Conservation (phyloP, 2,329 filamentous ascomycete genomes). For the Aureobasidium sp. region DNA sequence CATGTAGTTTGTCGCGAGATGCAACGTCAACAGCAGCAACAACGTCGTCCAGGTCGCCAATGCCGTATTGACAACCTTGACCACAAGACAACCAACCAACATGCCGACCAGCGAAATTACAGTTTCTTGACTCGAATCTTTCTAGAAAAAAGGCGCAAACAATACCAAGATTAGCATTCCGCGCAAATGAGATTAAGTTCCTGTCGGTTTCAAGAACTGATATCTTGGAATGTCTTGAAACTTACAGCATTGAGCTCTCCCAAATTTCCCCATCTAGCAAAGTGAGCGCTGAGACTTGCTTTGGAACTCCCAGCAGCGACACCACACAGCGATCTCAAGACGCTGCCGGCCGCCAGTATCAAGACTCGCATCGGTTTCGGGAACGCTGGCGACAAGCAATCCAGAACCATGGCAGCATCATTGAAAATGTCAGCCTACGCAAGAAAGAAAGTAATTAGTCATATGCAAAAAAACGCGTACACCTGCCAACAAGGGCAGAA, state of each 20-base stretch:
- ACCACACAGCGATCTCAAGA: slow-evolving; percentile 65
- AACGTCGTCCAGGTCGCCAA: slow-evolving; percentile 65
- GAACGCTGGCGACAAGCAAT: slow-evolving; percentile 69
- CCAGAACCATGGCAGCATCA: slow-evolving; percentile 76
- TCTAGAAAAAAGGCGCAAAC: slow-evolving; percentile 30
- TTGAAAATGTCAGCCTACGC: slow-evolving; percentile 69
- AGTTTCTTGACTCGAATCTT: slow-evolving; percentile 93
- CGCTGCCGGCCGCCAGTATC: slow-evolving; percentile 51
- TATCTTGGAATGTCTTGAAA: slow-evolving; percentile 17
- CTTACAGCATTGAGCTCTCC: slow-evolving; percentile 79
- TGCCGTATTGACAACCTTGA: slow-evolving; percentile 63
- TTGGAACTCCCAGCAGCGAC: slow-evolving; percentile 86
- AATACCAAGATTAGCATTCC: not conserved
- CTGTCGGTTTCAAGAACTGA: not conserved
- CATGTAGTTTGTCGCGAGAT: slow-evolving; percentile 76
- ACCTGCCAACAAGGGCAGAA: not conserved
- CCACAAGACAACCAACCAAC: slow-evolving; percentile 72
- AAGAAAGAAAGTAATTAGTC: not conserved
- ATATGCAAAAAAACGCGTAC: not conserved
- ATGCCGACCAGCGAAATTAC: slow-evolving; percentile 83
- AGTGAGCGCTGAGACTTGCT: slow-evolving; percentile 83
- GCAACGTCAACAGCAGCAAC: slow-evolving; percentile 60
- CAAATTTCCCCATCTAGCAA: slow-evolving; percentile 76
- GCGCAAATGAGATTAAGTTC: not conserved
- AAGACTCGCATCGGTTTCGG: slow-evolving; percentile 49